phyloP scores from a whole-genome alignment of 176 grass and related monocot species.

The Carex parvula region DNA sequence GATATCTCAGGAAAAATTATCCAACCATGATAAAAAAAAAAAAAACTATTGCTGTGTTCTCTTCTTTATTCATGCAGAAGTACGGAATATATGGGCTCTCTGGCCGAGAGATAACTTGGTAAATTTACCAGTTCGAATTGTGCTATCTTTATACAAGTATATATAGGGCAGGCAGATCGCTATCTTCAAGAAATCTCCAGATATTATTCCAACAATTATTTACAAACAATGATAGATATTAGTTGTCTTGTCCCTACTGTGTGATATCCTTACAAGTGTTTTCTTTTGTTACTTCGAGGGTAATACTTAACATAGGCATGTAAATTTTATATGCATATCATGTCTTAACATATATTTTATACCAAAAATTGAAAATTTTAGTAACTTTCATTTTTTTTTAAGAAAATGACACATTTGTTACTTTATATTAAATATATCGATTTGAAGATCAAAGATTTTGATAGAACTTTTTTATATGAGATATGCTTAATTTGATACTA shows the following conservation, averaged over 20 bases:
- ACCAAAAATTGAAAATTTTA: not conserved
- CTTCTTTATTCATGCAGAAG: slow-evolving; percentile 18
- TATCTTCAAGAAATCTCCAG: slow-evolving; percentile 21
- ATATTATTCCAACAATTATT: not conserved
- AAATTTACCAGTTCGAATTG: slow-evolving; percentile 1
- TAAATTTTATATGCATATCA: no score
- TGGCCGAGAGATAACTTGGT: not conserved
- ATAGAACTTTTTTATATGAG: no score
- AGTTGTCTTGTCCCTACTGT: not conserved
- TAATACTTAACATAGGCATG: not conserved
- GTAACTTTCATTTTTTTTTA: no score
- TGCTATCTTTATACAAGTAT: not conserved
- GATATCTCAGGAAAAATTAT: not conserved
- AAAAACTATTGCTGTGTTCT: not conserved
- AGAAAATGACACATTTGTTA: no score
- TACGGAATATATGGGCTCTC: slow-evolving; percentile 21
- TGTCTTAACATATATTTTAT: no score
- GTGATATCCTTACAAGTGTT: not conserved
- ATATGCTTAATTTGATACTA: no score
- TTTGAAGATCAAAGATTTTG: no score
- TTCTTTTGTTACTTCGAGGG: not conserved
- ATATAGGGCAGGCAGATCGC: not conserved
- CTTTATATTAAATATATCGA: no score
- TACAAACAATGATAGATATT: not conserved
- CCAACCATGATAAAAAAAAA: not conserved